Conservation (phyloP, 495 filamentous ascomycete genomes). For the Chaetomidium leptoderma region DNA sequence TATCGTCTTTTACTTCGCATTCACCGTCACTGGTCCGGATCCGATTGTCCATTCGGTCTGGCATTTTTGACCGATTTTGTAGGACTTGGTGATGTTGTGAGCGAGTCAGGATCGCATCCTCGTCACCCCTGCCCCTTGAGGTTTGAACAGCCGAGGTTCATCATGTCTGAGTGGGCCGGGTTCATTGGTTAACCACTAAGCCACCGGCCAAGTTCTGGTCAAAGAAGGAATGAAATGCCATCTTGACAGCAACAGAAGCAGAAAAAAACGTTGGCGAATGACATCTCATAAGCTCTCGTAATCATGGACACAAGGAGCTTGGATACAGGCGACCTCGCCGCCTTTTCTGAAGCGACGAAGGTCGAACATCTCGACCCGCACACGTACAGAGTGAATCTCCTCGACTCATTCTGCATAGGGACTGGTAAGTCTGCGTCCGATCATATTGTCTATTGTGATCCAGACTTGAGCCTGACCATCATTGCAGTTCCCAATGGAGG, state of each 20-base stretch:
- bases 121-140: background rate
- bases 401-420: slow-evolving; percentile 65
- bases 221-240: background rate
- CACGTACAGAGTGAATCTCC: slow-evolving; percentile 58
- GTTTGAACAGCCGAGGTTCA: slow-evolving; percentile 3
- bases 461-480: background rate
- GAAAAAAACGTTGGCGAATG: background rate
- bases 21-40: slow-evolving; percentile 21
- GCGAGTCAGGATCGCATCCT: background rate
- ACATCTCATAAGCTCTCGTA: background rate
- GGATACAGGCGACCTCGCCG: slow-evolving; percentile 9
- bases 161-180: background rate
- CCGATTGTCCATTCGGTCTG: slow-evolving; percentile 18
- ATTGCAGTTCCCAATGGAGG: slow-evolving; percentile 74
- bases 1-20: slow-evolving; percentile 47
- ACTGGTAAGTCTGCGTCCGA: slow-evolving; percentile 42
- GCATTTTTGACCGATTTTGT: too few relatives aligned
- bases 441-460: background rate
- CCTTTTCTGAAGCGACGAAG: slow-evolving; percentile 36
- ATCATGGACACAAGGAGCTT: slow-evolving; percentile 8
- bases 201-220: background rate
- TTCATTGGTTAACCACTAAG: background rate
- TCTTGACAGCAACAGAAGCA: background rate
- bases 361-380: slow-evolving; percentile 53
- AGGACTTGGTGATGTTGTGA: background rate